Evolutionary conservation across 148 eudicot species (phyloP).

Genomic region (Cornus florida): DNA sequence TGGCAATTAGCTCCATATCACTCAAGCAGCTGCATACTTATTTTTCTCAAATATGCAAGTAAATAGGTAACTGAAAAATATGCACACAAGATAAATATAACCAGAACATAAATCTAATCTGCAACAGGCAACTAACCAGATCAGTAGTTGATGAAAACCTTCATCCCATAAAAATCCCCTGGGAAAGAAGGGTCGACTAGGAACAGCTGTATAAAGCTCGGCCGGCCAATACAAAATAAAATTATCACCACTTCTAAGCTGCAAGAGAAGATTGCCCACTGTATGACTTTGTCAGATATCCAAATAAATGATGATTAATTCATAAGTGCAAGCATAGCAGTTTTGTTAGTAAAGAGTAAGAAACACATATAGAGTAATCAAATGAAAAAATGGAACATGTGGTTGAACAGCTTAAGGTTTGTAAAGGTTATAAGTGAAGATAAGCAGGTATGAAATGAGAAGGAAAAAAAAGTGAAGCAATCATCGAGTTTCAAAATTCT

Average conservation of each 20-base stretch:
- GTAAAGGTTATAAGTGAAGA: background rate
- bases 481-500: background rate
- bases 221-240: conserved; percentile 91
- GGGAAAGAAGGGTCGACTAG: conserved; percentile 95
- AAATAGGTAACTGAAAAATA: background rate
- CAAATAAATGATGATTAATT: conserved; percentile 13
- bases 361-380: background rate
- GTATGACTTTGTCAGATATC: conserved; percentile 32
- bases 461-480: background rate
- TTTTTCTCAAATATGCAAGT: background rate
- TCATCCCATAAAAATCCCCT: conserved; percentile 99
- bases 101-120: conserved; percentile 2
- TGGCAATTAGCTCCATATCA: background rate
- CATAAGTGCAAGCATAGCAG: background rate
- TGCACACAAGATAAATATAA: background rate
- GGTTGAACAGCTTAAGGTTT: background rate
- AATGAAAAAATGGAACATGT: background rate
- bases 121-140: conserved; percentile 59
- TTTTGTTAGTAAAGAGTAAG: background rate
- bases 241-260: conserved; percentile 50
- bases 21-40: background rate
- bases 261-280: conserved; percentile 36
- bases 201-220: conserved; percentile 97
- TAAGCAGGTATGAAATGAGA: background rate
- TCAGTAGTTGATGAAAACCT: conserved; percentile 94